A percentile compares a stretch with the other conserved stretches of the same genome.
These are phyloP conservation scores for Moesziomyces antarcticus DNA, from an alignment of 1,284 basidiomycete species.

Conservation along the genomic window DNA sequence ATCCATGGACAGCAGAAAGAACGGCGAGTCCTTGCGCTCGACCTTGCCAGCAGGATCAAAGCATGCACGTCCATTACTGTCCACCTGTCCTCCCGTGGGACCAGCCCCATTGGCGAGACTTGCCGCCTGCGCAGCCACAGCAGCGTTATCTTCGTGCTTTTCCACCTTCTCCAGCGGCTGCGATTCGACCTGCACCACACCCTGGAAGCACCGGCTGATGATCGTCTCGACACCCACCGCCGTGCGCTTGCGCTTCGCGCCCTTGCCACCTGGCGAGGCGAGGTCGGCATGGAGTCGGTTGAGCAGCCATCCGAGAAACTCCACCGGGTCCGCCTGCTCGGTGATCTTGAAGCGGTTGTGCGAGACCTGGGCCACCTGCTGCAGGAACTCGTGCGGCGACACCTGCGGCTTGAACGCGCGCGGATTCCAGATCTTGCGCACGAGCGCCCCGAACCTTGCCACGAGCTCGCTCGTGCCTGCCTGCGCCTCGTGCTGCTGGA, in stretches of 20 bases:
- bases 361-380: conserved; percentile 90
- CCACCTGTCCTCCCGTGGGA: conserved; percentile 48
- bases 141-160: conserved; percentile 2
- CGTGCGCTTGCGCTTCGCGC: conserved; percentile 67
- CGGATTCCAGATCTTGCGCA: conserved; percentile 91
- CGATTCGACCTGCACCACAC: conserved; percentile 89
- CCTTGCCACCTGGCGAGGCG: conserved; percentile 71
- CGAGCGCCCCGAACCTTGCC: conserved; percentile 79
- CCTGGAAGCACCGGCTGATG: conserved; percentile 93
- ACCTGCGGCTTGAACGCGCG: conserved; percentile 88
- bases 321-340: conserved; percentile 92
- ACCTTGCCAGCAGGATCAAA: conserved; percentile 73
- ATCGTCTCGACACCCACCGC: conserved; percentile 69
- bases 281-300: conserved; percentile 92
- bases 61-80: conserved; percentile 49
- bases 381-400: conserved; percentile 95
- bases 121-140: conserved; percentile 13
- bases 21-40: conserved; percentile 86
- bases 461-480: conserved; percentile 77
- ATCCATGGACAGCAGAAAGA: conserved; percentile 94
- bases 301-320: conserved; percentile 94
- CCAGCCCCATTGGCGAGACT: not conserved
- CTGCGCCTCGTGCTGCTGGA: conserved; percentile 15
- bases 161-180: conserved; percentile 70
- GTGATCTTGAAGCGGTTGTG: conserved; percentile 90